phyloP scores from a whole-genome alignment of 192 early-diverging fungal genomes.

The Entomortierella beljakovae region DNA sequence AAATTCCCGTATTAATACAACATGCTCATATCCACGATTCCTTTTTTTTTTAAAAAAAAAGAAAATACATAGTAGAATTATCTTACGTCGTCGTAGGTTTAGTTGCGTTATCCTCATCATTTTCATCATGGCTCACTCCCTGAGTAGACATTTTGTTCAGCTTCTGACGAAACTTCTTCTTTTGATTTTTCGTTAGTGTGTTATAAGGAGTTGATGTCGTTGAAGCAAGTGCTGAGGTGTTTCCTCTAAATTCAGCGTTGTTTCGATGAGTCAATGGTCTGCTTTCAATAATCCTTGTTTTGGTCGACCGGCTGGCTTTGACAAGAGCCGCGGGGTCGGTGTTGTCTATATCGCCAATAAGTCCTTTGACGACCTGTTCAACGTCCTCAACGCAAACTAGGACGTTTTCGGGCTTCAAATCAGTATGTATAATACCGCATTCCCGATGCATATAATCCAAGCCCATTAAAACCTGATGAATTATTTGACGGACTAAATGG shows the following conservation, averaged over 20 bases:
- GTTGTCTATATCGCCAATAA: conserved; percentile 60
- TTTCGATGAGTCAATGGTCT: conserved; percentile 31
- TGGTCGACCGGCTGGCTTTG: conserved; percentile 42
- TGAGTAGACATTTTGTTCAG: conserved; percentile 40
- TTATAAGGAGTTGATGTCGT: conserved; percentile 39
- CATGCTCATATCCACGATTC: background rate
- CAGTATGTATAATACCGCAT: conserved; percentile 98
- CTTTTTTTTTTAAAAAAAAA: background rate
- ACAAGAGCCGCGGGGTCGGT: conserved; percentile 44
- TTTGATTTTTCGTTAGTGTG: conserved; percentile 52
- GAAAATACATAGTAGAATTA: background rate
- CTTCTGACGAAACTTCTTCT: conserved; percentile 50
- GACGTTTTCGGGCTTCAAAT: conserved; percentile 98
- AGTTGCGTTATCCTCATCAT: conserved; percentile 3
- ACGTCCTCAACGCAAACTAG: conserved; percentile 92
- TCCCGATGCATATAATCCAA: conserved; percentile 94
- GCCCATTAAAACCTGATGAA: conserved; percentile 90
- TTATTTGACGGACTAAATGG: conserved; percentile 90
- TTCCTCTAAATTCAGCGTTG: background rate
- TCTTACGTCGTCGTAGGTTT: conserved; percentile 34
- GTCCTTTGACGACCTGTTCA: conserved; percentile 76
- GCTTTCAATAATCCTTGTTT: conserved; percentile 44
- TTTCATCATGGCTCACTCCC: conserved; percentile 6
- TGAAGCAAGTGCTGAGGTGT: background rate
- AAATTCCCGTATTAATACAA: background rate